A percentile compares a stretch with the other conserved stretches of the same genome.
These are phyloP conservation scores for Kodamaea ohmeri DNA, from an alignment of 1,139 yeast genomes.

Conservation along the genomic window DNA sequence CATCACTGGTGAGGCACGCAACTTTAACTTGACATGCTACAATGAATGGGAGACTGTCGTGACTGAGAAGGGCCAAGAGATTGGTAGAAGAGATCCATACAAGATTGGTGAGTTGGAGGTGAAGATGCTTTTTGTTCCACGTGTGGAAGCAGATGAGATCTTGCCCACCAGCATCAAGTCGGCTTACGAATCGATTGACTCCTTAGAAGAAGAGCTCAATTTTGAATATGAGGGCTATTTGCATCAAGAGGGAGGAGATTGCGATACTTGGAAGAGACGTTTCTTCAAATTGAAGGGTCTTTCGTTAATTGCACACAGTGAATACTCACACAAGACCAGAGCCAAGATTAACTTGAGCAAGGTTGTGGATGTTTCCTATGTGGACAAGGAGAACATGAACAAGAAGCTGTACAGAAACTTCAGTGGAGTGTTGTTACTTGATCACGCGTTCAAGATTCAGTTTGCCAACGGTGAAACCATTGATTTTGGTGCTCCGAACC, in stretches of 20 bases:
- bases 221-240: constrained; percentile 56
- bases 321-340: constrained; percentile 56
- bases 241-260: constrained; percentile 80
- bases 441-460: constrained; percentile 60
- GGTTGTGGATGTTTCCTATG: constrained; percentile 52
- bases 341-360: constrained; percentile 66
- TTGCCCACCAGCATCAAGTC: constrained; percentile 64
- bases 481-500: constrained; percentile 65
- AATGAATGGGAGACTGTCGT: constrained; percentile 74
- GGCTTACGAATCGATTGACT: constrained; percentile 53
- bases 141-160: constrained; percentile 52
- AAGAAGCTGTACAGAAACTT: constrained; percentile 48
- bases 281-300: constrained; percentile 61
- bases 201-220: constrained; percentile 40
- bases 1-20: constrained; percentile 51
- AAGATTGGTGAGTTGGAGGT: constrained; percentile 66
- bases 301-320: constrained; percentile 64
- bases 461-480: constrained; percentile 70
- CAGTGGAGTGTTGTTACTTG: constrained; percentile 61
- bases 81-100: constrained; percentile 49
- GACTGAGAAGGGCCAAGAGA: constrained; percentile 28
- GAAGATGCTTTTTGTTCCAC: constrained; percentile 69
- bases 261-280: constrained; percentile 59
- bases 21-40: constrained; percentile 58
- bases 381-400: constrained; percentile 42